These are phyloP conservation scores for Colletotrichum destructivum DNA, from an alignment of 2,329 filamentous ascomycete species.

Conservation along the genomic window DNA sequence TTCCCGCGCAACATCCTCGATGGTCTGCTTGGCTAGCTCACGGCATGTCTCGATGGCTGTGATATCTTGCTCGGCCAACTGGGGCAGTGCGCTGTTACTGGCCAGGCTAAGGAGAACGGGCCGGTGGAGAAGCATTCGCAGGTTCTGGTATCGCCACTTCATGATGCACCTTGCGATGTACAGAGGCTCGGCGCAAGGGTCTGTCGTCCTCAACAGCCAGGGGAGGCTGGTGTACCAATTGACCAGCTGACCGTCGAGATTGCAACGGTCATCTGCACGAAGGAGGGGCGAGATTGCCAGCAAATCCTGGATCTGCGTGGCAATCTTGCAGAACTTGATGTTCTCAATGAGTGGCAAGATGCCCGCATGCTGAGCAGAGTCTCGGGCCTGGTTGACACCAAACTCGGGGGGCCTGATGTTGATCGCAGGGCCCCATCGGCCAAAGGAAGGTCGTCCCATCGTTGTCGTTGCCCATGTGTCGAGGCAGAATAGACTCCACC, in stretches of 20 bases:
- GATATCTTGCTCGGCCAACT: slow-evolving; percentile 73
- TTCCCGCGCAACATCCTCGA: slow-evolving; percentile 79
- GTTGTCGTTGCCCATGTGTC: slow-evolving; percentile 83
- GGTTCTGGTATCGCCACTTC: slow-evolving; percentile 87
- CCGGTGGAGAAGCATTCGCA: slow-evolving; percentile 82
- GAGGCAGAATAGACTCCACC: slow-evolving; percentile 82
- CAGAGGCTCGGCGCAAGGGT: slow-evolving; percentile 79
- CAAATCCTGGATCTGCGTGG: slow-evolving; percentile 82
- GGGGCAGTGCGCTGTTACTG: slow-evolving; percentile 64
- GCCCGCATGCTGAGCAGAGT: slow-evolving; percentile 72
- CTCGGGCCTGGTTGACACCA: slow-evolving; percentile 60
- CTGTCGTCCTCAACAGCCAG: slow-evolving; percentile 73
- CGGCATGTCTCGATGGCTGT: slow-evolving; percentile 78
- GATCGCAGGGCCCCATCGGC: slow-evolving; percentile 77
- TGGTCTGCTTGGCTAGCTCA: slow-evolving; percentile 77
- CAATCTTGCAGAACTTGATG: slow-evolving; percentile 84
- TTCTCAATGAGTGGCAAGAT: slow-evolving; percentile 82
- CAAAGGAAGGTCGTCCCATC: slow-evolving; percentile 78
- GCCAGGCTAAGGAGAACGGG: slow-evolving; percentile 79
- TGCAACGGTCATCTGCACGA: slow-evolving; percentile 75
- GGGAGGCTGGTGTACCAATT: slow-evolving; percentile 82
- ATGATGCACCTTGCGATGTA: slow-evolving; percentile 81
- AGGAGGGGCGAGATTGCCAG: slow-evolving; percentile 79
- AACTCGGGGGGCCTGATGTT: slow-evolving; percentile 75
- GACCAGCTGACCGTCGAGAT: slow-evolving; percentile 77